Percentiles rank a stretch among this genome's conserved stretches.
phyloP scores from a whole-genome alignment of 129 eudicot species.

The Pulicaria dysenterica region DNA sequence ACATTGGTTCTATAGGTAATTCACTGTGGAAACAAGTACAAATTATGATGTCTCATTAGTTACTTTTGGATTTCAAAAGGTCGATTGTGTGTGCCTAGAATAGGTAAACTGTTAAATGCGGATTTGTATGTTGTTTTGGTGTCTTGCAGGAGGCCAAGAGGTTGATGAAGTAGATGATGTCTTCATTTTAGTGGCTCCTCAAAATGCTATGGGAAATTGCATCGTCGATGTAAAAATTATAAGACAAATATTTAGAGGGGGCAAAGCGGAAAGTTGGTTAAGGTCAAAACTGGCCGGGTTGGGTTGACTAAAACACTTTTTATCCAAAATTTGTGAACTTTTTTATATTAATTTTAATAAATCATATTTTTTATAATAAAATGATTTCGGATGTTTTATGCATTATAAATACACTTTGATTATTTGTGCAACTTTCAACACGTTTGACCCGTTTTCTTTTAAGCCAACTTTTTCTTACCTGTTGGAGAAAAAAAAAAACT shows the following conservation, averaged over 20 bases:
- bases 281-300: background rate
- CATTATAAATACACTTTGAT: background rate
- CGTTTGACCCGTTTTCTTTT: background rate
- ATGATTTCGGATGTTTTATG: background rate
- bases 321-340: background rate
- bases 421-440: background rate
- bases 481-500: background rate
- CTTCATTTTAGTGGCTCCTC: conserved; percentile 97
- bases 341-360: background rate
- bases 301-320: background rate
- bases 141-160: conserved; percentile 72
- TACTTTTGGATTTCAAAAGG: conserved; percentile 1
- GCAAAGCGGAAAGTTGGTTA: background rate
- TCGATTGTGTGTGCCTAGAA: background rate
- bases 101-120: background rate
- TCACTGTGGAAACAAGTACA: background rate
- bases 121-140: background rate
- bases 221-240: conserved; percentile 71
- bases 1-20: conserved; percentile 88
- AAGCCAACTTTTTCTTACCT: background rate
- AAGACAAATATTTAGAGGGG: background rate
- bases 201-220: conserved; percentile 98
- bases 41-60: background rate
- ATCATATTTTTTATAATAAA: background rate
- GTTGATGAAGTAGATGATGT: conserved; percentile 91